Evolutionary conservation across 331 rosid genomes (phyloP).

Genomic region (Acacia pycnantha): DNA sequence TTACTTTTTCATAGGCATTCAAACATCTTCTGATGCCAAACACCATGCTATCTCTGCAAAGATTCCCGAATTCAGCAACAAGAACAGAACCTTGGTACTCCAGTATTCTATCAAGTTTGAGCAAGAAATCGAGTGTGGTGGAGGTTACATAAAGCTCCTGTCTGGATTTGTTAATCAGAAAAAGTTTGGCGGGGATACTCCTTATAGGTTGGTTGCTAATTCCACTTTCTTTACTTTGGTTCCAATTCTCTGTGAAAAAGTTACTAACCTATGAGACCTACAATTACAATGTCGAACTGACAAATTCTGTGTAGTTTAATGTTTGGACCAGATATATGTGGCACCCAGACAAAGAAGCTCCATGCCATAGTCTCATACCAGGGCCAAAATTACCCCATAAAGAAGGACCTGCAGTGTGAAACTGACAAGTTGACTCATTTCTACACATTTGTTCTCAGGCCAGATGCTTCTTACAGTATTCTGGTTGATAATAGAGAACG

Average conservation of each 20-base stretch:
- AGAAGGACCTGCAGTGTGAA: conserved; percentile 85
- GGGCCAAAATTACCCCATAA: conserved; percentile 85
- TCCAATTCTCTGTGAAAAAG: conserved; percentile 6
- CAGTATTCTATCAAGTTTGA: conserved; percentile 79
- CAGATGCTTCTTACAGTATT: conserved; percentile 75
- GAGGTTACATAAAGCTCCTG: conserved; percentile 81
- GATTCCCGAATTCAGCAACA: conserved; percentile 70
- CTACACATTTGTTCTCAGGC: conserved; percentile 79
- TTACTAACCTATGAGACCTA: neutral
- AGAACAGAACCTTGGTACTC: conserved; percentile 71
- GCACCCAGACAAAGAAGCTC: conserved; percentile 83
- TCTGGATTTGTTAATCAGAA: conserved; percentile 89
- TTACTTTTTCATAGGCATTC: conserved; percentile 56
- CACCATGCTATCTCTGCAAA: conserved; percentile 83
- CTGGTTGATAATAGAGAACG: conserved; percentile 77
- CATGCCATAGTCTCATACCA: conserved; percentile 78
- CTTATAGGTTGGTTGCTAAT: conserved; percentile 60
- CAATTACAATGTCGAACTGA: conserved; percentile 16
- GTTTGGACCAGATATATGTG: conserved; percentile 93
- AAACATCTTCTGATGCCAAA: conserved; percentile 74
- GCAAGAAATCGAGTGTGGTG: conserved; percentile 90
- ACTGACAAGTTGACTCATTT: conserved; percentile 85
- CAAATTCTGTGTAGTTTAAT: conserved; percentile 53
- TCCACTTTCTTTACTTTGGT: conserved; percentile 16
- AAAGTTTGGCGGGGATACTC: conserved; percentile 86